Evolutionary conservation across 2,329 filamentous ascomycete genomes (phyloP).

Genomic region (Aspergillus awamori): DNA sequence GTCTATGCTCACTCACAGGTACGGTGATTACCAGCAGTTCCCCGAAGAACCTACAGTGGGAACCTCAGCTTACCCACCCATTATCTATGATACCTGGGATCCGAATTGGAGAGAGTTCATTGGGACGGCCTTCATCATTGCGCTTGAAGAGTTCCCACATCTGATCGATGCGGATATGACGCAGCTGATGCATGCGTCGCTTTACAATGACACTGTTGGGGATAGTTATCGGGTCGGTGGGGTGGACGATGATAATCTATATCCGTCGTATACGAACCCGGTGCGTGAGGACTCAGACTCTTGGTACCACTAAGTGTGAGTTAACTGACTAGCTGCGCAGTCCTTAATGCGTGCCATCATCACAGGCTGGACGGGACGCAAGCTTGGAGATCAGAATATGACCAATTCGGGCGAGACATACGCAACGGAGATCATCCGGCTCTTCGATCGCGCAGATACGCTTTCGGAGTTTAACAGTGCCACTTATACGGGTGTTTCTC

Average conservation of each 20-base stretch:
- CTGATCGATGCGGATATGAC: slow-evolving; percentile 48
- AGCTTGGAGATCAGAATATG: slow-evolving; percentile 60
- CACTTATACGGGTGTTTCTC: slow-evolving; percentile 65
- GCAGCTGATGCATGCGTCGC: slow-evolving; percentile 54
- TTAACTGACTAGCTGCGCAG: too few species aligned
- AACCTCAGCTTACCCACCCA: slow-evolving; percentile 51
- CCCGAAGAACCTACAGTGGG: slow-evolving; percentile 59
- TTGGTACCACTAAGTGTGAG: too few species aligned
- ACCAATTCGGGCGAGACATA: slow-evolving; percentile 60
- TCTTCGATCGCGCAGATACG: slow-evolving; percentile 60
- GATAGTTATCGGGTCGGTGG: slow-evolving; percentile 65
- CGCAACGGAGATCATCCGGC: slow-evolving; percentile 58
- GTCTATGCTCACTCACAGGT: slow-evolving; percentile 26
- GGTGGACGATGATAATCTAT: slow-evolving; percentile 63
- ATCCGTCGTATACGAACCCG: slow-evolving; percentile 62
- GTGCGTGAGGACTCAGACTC: too few species aligned
- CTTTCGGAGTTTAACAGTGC: slow-evolving; percentile 66
- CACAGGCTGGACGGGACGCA: slow-evolving; percentile 61
- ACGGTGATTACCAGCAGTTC: slow-evolving; percentile 38
- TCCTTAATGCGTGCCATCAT: slow-evolving; percentile 65
- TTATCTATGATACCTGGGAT: slow-evolving; percentile 62
- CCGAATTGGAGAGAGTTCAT: slow-evolving; percentile 68
- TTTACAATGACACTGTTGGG: slow-evolving; percentile 60
- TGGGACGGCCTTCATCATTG: slow-evolving; percentile 61
- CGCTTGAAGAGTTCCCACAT: slow-evolving; percentile 59